Evolutionary conservation across 2,329 filamentous ascomycete species (phyloP).

Genomic region (Fonsecaea pedrosoi): DNA sequence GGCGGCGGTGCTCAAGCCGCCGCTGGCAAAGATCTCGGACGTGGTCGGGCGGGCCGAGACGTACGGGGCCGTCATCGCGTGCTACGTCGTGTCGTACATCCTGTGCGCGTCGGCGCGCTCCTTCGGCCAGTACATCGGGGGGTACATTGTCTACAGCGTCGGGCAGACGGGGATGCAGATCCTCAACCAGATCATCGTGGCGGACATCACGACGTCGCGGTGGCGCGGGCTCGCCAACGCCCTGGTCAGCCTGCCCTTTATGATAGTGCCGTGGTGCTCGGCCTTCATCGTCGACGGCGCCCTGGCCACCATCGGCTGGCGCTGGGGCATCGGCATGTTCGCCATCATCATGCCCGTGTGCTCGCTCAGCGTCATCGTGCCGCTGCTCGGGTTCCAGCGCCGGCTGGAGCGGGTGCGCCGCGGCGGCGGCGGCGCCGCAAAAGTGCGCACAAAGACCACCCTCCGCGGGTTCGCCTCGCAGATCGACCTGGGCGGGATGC

Average conservation of each 20-base stretch:
- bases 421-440: conserved; percentile 19
- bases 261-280: conserved; percentile 52
- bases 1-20: conserved; percentile 50
- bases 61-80: conserved; percentile 42
- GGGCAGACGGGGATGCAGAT: conserved; percentile 51
- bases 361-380: conserved; percentile 47
- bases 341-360: conserved; percentile 52
- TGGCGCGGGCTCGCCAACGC: conserved; percentile 51
- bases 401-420: conserved; percentile 44
- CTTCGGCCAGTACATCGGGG: conserved; percentile 49
- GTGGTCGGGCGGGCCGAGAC: conserved; percentile 50
- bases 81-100: conserved; percentile 50
- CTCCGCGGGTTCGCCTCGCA: conserved; percentile 44
- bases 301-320: conserved; percentile 51
- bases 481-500: conserved; percentile 51
- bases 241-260: conserved; percentile 49
- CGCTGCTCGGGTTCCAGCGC: conserved; percentile 48
- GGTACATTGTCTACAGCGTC: conserved; percentile 47
- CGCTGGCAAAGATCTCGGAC: conserved; percentile 53
- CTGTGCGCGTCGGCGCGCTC: conserved; percentile 47
- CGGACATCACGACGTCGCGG: conserved; percentile 51
- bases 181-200: conserved; percentile 54
- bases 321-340: conserved; percentile 55
- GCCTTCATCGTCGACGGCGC: conserved; percentile 52
- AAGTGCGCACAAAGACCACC: conserved; percentile 40